Conservation (phyloP, 441 rosid species). For the Daphne laureola region DNA sequence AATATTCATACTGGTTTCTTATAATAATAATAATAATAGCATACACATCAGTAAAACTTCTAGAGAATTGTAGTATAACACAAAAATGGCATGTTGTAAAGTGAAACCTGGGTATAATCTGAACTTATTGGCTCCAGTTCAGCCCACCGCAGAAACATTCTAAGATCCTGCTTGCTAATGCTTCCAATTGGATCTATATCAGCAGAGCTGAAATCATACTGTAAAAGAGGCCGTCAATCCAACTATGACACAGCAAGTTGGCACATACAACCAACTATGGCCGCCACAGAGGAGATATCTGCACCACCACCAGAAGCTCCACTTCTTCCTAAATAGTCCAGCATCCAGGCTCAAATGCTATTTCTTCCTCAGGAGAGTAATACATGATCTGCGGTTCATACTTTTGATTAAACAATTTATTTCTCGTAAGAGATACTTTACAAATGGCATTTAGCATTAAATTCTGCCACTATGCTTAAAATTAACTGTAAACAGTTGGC, state of each 20-base stretch:
- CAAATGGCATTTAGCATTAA: too few species aligned
- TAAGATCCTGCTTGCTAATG: slow-evolving; percentile 85
- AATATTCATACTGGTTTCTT: neutral
- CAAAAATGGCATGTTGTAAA: neutral
- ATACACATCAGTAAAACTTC: neutral
- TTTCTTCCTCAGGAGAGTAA: slow-evolving; percentile 95
- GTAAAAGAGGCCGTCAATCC: slow-evolving; percentile 19
- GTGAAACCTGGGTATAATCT: slow-evolving; percentile 72
- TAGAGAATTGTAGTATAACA: neutral
- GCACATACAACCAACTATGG: slow-evolving; percentile 99
- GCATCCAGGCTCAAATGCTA: slow-evolving; percentile 94
- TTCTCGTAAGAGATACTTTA: too few species aligned
- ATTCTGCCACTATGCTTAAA: too few species aligned
- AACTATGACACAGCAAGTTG: too few species aligned
- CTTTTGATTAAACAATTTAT: neutral
- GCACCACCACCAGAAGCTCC: slow-evolving; percentile 99
- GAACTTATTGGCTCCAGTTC: slow-evolving; percentile 94
- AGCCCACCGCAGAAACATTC: slow-evolving; percentile 80
- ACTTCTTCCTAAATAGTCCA: slow-evolving; percentile 97
- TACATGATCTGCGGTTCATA: slow-evolving; percentile 50
- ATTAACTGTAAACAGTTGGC: too few species aligned
- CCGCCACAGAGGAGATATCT: slow-evolving; percentile 97
- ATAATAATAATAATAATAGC: too few species aligned
- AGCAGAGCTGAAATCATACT: slow-evolving; percentile 96
- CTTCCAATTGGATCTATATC: slow-evolving; percentile 98